A percentile compares a stretch with the other conserved stretches of the same genome.
phyloP scores from a whole-genome alignment of 371 early-diverging fungal genomes.

The Syncephalastrum contaminatum region DNA sequence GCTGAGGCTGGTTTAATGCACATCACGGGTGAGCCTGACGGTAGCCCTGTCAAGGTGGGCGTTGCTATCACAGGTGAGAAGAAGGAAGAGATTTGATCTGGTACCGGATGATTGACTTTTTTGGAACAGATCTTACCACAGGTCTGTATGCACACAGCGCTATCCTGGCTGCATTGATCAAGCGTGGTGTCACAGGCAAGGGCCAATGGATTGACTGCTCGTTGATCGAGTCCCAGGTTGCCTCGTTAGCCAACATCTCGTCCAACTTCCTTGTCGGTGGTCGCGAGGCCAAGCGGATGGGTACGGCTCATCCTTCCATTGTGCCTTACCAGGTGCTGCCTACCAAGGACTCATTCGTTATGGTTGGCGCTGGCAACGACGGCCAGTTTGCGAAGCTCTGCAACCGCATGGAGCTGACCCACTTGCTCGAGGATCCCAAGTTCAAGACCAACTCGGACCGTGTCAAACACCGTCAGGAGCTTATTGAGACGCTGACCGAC shows the following conservation, averaged over 20 bases:
- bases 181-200: slow-evolving; percentile 61
- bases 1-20: slow-evolving; percentile 95
- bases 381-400: slow-evolving; percentile 74
- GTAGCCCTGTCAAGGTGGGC: slow-evolving; percentile 91
- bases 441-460: slow-evolving; percentile 71
- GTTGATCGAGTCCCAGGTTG: slow-evolving; percentile 83
- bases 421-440: slow-evolving; percentile 47
- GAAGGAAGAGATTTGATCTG: neutral
- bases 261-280: slow-evolving; percentile 84
- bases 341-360: slow-evolving; percentile 81
- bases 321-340: slow-evolving; percentile 90
- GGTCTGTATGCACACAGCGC: slow-evolving; percentile 90
- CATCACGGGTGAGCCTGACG: slow-evolving; percentile 86
- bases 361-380: slow-evolving; percentile 91
- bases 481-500: slow-evolving; percentile 57
- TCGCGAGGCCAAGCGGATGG: slow-evolving; percentile 79
- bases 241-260: slow-evolving; percentile 87
- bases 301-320: slow-evolving; percentile 87
- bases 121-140: slow-evolving; percentile 61
- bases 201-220: slow-evolving; percentile 88
- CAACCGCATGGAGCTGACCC: slow-evolving; percentile 44
- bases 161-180: slow-evolving; percentile 83
- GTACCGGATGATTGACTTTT: slow-evolving; percentile 3
- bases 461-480: slow-evolving; percentile 66
- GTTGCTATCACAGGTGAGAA: slow-evolving; percentile 87